Evolutionary conservation across 23 red algal genomes (phyloP), one percentile per base, ranked within the genome.

Genomic region (Agarophyton chilense): DNA sequence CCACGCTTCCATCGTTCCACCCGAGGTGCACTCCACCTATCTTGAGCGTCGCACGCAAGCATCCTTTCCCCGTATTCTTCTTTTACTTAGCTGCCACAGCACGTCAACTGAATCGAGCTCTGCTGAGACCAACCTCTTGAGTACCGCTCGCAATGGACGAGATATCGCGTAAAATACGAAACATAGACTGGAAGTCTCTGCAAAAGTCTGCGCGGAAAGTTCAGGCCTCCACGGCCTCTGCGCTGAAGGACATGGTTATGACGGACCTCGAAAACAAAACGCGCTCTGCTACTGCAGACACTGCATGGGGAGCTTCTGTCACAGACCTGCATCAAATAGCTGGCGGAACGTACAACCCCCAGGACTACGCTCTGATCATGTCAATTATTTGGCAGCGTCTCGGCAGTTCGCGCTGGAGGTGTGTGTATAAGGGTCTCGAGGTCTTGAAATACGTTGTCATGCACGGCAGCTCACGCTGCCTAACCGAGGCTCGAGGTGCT

Each of bases 241-340:
- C 86, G 22, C 34, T 98, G 17, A 98, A 98, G 52, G 95, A 98
- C 55, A 81, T 92, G 84, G 91, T 98, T 31, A 98, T 98, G 96
- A 98, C 96, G 0, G 96, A 98, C 62, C 63, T 98, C 32, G 96
- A 98, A 60, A 98, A 98, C 87, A 93, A 90, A 49, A 82, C 91
- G 50, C 93, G 96, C 17, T 85, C 90, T 14, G 96, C 96, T 4
- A 95, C 92, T 31, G 78, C 83, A 19, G 94, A 95, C 56, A 92
- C 90, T 14, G 50, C 83, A 8, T 98, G 92, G 92, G 94, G 93
- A 39, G 88, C 87, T 26, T 86, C 89, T 10, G 90, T 75, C 17
- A 55, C 90, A 43, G 92, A 98, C 56, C 50, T 98, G 43, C 83
- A 80, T 72, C 84, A 95, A 54, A 92, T 98, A 78, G 96, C 96